phyloP scores from a whole-genome alignment of 257 asterid species.

The Jacaranda mimosifolia region DNA sequence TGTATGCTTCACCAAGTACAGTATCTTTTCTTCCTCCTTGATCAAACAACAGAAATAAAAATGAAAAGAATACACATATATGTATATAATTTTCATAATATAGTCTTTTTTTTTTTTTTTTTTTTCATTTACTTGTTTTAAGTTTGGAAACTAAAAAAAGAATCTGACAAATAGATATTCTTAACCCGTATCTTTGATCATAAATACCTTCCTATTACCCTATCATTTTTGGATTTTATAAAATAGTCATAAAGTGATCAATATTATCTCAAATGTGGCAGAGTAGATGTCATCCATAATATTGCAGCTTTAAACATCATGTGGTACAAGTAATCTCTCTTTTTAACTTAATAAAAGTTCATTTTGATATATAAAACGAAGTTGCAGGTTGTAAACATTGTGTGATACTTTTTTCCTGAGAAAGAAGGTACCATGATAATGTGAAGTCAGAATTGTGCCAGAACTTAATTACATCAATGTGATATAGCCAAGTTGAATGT shows the following conservation, averaged over 20 bases:
- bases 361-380: no score
- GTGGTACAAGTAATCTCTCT: no score
- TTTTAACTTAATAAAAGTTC: no score
- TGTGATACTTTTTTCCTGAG: constrained; percentile 18
- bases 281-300: constrained; percentile 1
- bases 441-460: constrained; percentile 22
- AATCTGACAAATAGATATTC: no score
- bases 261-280: background rate
- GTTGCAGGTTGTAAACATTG: no score
- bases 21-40: background rate
- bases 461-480: constrained; percentile 1
- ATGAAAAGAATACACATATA: no score
- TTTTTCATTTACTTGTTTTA: no score
- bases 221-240: constrained; percentile 23
- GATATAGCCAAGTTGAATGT: constrained; percentile 25
- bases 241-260: background rate
- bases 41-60: background rate
- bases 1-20: background rate
- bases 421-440: constrained; percentile 12
- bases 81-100: no score
- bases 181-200: no score
- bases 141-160: background rate
- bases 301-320: constrained; percentile 21
- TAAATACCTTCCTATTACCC: background rate
- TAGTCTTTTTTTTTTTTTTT: no score